phyloP scores from a whole-genome alignment of 1,284 basidiomycete species.

The Coniferiporia sulphurascens region DNA sequence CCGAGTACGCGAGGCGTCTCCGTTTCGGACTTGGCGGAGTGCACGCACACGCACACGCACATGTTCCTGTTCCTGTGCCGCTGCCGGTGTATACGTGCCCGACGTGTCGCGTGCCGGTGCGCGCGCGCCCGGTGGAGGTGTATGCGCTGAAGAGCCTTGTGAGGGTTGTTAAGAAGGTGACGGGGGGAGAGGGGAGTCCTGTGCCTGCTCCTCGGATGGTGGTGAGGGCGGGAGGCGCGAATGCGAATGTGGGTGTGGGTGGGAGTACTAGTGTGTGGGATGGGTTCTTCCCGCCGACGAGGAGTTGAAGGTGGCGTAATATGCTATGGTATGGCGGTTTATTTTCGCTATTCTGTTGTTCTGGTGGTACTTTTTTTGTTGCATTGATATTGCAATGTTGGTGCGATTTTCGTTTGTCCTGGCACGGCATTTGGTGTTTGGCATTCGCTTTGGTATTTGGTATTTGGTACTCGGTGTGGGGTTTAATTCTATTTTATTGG shows the following conservation, averaged over 20 bases:
- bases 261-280: conserved; percentile 40
- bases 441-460: too few relatives aligned
- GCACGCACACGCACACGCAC: too few relatives aligned
- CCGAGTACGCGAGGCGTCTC: too few relatives aligned
- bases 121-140: conserved; percentile 48
- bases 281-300: conserved; percentile 42
- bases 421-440: too few relatives aligned
- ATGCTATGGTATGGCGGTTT: not conserved
- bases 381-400: too few relatives aligned
- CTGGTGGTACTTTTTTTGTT: too few relatives aligned
- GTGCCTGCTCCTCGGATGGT: conserved; percentile 13
- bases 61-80: too few relatives aligned
- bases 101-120: conserved; percentile 49
- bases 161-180: conserved; percentile 38
- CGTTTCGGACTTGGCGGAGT: too few relatives aligned
- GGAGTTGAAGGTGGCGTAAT: not conserved
- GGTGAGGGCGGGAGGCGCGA: conserved; percentile 20
- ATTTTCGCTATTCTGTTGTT: not conserved
- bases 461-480: too few relatives aligned
- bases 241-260: conserved; percentile 1
- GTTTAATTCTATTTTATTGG: too few relatives aligned
- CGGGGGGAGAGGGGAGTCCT: conserved; percentile 34
- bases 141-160: conserved; percentile 56
- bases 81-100: conserved; percentile 59
- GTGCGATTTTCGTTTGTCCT: too few relatives aligned